Base-by-base conservation (phyloP, 768 basidiomycete genomes). In the Lactarius sp. region DNA sequence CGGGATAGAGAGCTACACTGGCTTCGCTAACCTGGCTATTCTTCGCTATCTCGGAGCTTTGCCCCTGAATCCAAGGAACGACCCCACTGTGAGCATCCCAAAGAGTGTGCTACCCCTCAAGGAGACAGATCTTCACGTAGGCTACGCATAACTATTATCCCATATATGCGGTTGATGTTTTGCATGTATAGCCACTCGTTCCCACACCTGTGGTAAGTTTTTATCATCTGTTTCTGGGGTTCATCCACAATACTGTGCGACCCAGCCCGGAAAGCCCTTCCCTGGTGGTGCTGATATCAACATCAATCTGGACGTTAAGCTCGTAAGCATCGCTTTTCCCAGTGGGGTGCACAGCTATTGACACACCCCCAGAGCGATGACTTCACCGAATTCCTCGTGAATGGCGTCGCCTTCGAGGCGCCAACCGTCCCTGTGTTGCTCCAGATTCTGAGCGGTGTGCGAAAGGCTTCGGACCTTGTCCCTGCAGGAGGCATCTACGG, bases 381-480 rank as follows among this genome's bases (percentile, higher is more conserved):
- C 44, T 22, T 47, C 46, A 61, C 27, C 3, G 36, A 69, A 8
- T 80, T 76, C 69, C 60, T 61, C 1, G 68, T 79, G 51, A 80
- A 79, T 55, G 69, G 69, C n/a, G 65, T 67, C 52, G 68, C 73
- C 27, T 83, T 73, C 68, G 64, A 68, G 4, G 70, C 74, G 0
- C 83, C 84, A 0, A 73, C 74, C 0, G 72, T 78, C 0, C 83
- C 85, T 0, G 78, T 83, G 12, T 77, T 85, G 16, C 76, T 85
- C 9, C 85, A 86, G 66, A 81, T 85, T 41, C 70, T 86, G 36
- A 83, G 79, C 56, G 85, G 85, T 0, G 79, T 79, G 7, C 73
- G 72, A 20, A 73, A 76, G 27, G 77, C 83, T 0, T 68, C 74
- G 33, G 75, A 80, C 2, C 74, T 87, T 20, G 71, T 84, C 41